Percentiles rank a stretch among this genome's conserved stretches.
phyloP scores from a whole-genome alignment of 768 basidiomycete species.

The Phlebiopsis gigantea region DNA sequence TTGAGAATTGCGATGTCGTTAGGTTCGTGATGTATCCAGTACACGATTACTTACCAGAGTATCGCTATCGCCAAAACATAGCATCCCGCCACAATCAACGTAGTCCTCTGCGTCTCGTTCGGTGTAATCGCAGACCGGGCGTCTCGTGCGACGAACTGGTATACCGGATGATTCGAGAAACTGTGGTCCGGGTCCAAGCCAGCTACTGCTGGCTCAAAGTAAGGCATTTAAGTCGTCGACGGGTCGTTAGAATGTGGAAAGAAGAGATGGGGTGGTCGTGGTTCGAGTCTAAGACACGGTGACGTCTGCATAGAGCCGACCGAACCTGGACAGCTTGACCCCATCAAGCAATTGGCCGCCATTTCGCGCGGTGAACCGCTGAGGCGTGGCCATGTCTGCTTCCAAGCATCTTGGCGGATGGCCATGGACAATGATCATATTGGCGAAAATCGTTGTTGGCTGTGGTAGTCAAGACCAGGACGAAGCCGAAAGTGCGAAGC shows the following conservation, averaged over 20 bases:
- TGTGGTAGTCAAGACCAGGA: no score
- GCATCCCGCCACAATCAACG: conserved; percentile 73
- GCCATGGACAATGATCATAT: no score
- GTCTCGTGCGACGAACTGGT: conserved; percentile 22
- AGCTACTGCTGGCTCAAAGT: not conserved
- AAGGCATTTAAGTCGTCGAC: conserved; percentile 10
- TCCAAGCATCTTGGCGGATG: not conserved
- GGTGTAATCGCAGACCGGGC: conserved; percentile 42
- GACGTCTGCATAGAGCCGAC: not conserved
- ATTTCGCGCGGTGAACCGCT: not conserved
- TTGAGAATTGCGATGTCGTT: conserved; percentile 21
- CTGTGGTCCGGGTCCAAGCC: conserved; percentile 12
- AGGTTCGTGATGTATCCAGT: not conserved
- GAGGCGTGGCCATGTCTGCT: not conserved
- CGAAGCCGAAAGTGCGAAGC: no score
- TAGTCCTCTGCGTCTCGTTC: conserved; percentile 66
- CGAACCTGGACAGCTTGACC: conserved; percentile 3
- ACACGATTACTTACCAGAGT: conserved; percentile 52
- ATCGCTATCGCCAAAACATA: conserved; percentile 76
- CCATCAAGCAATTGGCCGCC: not conserved
- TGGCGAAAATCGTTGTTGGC: no score
- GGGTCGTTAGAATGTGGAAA: not conserved
- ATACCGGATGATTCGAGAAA: conserved; percentile 14
- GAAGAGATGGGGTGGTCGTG: not conserved
- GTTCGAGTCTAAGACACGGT: not conserved